Percentiles rank a stretch among this genome's conserved stretches.
Evolutionary conservation across 768 basidiomycete genomes (phyloP).

Genomic region (Suillus spraguei): DNA sequence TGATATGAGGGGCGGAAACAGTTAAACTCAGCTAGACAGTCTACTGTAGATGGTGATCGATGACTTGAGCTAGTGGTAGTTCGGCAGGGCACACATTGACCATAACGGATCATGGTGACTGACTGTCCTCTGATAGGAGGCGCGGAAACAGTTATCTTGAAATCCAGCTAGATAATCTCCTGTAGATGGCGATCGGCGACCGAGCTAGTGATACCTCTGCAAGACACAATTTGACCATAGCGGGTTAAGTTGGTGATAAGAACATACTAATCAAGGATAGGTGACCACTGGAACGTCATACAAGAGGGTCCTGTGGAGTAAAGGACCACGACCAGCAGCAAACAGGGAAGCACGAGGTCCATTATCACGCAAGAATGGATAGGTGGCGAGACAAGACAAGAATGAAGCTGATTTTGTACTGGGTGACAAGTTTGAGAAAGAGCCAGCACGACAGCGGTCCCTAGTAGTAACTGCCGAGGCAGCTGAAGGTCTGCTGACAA

Average conservation of each 20-base stretch:
- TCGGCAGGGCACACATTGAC: background rate
- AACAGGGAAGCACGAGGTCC: too few species aligned
- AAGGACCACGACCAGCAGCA: background rate
- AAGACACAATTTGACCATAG: background rate
- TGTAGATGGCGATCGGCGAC: too few species aligned
- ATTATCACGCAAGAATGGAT: too few species aligned
- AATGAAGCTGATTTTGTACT: background rate
- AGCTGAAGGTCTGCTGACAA: too few species aligned
- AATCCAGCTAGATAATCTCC: too few species aligned
- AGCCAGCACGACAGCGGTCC: background rate
- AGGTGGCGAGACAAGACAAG: background rate
- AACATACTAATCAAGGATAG: background rate
- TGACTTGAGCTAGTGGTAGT: too few species aligned
- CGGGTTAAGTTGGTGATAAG: background rate
- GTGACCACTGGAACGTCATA: background rate
- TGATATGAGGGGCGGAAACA: too few species aligned
- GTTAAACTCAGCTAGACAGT: too few species aligned
- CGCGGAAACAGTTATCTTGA: background rate
- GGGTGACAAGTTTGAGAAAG: background rate
- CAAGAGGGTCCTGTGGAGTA: background rate
- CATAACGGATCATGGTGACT: background rate
- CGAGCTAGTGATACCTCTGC: background rate
- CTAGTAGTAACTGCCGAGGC: background rate
- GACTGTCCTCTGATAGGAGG: too few species aligned
- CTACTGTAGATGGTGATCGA: too few species aligned